Evolutionary conservation across 495 filamentous ascomycete genomes (phyloP).

Genomic region (Tuber calosporum): DNA sequence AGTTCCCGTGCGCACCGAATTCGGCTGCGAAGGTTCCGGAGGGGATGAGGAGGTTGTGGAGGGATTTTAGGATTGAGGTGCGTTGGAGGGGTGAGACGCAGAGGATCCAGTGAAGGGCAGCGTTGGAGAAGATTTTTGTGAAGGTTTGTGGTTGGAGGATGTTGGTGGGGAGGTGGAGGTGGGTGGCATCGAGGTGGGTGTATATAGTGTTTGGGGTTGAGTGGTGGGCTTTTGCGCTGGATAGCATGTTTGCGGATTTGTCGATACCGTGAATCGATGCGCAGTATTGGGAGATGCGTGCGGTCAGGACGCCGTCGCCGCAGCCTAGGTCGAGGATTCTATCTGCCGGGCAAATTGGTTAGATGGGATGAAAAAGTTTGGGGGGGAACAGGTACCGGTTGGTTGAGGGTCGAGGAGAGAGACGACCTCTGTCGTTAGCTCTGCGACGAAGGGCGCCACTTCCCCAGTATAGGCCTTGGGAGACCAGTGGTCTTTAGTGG

Average conservation of each 20-base stretch:
- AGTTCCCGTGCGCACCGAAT: slow-evolving; percentile 66
- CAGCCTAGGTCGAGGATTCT: slow-evolving; percentile 66
- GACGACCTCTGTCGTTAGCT: slow-evolving; percentile 59
- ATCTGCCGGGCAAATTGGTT: slow-evolving; percentile 45
- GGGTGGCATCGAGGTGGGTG: slow-evolving; percentile 48
- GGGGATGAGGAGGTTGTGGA: slow-evolving; percentile 49
- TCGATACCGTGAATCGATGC: slow-evolving; percentile 58
- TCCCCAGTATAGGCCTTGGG: slow-evolving; percentile 23
- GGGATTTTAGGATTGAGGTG: slow-evolving; percentile 46
- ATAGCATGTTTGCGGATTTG: slow-evolving; percentile 59
- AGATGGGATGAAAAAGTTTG: neutral
- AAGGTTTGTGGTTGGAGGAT: slow-evolving; percentile 30
- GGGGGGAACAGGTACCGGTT: slow-evolving; percentile 12
- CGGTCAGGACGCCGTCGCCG: slow-evolving; percentile 63
- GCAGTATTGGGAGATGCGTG: slow-evolving; percentile 48
- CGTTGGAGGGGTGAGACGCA: slow-evolving; percentile 42
- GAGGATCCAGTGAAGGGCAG: slow-evolving; percentile 74
- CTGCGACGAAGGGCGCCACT: slow-evolving; percentile 62
- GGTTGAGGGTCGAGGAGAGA: slow-evolving; percentile 56
- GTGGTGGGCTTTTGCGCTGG: slow-evolving; percentile 47
- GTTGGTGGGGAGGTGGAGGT: slow-evolving; percentile 40
- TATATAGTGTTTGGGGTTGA: slow-evolving; percentile 42
- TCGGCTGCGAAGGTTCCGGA: slow-evolving; percentile 62
- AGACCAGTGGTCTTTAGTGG: slow-evolving; percentile 29
- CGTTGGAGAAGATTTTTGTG: slow-evolving; percentile 70